Conservation (phyloP, 148 eudicot genomes). For the Polygonum maritimum region DNA sequence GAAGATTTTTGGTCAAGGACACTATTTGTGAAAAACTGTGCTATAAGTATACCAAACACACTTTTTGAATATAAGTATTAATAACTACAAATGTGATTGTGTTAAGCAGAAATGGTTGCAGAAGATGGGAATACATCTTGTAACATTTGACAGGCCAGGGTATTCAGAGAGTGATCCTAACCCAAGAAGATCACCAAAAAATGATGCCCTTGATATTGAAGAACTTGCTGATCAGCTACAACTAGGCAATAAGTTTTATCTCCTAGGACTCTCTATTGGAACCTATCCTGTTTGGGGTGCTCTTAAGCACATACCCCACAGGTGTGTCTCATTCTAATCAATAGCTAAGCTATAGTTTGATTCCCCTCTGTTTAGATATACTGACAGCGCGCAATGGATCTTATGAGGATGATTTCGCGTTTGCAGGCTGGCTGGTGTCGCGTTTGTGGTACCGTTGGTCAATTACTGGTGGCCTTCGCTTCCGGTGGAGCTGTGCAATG, state of each 20-base stretch:
- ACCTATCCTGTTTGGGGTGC: constrained; percentile 29
- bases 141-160: constrained; percentile 38
- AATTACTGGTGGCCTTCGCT: constrained; percentile 14
- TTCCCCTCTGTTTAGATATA: too few relatives aligned
- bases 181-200: constrained; percentile 24
- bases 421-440: constrained; percentile 10
- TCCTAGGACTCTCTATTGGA: constrained; percentile 31
- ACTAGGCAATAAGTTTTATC: constrained; percentile 27
- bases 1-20: too few relatives aligned
- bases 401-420: background rate
- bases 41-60: too few relatives aligned
- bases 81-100: background rate
- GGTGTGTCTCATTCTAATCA: constrained; percentile 12
- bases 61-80: too few relatives aligned
- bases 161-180: constrained; percentile 40
- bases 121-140: constrained; percentile 19
- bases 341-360: background rate
- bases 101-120: constrained; percentile 19
- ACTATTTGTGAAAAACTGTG: too few relatives aligned
- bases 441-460: constrained; percentile 6
- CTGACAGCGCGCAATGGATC: background rate
- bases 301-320: constrained; percentile 32
- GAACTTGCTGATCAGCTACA: constrained; percentile 30
- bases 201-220: constrained; percentile 24
- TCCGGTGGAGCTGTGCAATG: background rate